Conservation (phyloP, 2,329 filamentous ascomycete species). For the Neofusicoccum kwambonambiense region DNA sequence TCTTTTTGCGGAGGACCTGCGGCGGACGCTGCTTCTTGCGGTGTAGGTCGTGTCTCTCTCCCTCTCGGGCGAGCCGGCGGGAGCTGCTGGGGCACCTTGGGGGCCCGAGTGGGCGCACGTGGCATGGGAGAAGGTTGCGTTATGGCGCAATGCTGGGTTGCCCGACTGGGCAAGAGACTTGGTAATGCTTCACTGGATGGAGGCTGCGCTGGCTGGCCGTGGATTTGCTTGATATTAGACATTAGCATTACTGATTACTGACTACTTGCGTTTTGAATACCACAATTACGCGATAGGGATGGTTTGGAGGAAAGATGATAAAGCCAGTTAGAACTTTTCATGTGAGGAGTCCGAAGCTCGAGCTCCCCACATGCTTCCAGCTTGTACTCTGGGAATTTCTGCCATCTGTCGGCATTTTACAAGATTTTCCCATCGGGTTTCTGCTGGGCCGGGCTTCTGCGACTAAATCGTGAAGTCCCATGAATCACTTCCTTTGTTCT, state of each 20-base stretch:
- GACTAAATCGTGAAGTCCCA: too few species aligned
- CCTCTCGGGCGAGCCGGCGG: too few species aligned
- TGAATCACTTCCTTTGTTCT: too few species aligned
- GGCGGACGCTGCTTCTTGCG: background rate
- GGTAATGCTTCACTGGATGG: background rate
- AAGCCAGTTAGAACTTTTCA: background rate
- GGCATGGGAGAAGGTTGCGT: background rate
- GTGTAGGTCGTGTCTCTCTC: background rate
- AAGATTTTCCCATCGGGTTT: too few species aligned
- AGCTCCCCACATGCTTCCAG: background rate
- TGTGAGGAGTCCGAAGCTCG: too few species aligned
- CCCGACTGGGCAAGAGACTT: background rate
- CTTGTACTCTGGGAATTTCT: too few species aligned
- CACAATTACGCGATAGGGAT: background rate
- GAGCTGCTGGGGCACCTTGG: too few species aligned
- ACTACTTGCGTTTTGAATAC: background rate
- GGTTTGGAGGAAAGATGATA: background rate
- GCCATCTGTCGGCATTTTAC: too few species aligned
- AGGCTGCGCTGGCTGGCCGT: background rate
- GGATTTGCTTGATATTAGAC: background rate
- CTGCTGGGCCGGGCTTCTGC: too few species aligned
- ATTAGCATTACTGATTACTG: background rate
- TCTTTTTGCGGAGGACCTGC: background rate
- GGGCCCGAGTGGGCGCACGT: background rate
- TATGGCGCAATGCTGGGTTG: background rate